Conservation (phyloP, 257 asterid species). For the Cordia subcordata region DNA sequence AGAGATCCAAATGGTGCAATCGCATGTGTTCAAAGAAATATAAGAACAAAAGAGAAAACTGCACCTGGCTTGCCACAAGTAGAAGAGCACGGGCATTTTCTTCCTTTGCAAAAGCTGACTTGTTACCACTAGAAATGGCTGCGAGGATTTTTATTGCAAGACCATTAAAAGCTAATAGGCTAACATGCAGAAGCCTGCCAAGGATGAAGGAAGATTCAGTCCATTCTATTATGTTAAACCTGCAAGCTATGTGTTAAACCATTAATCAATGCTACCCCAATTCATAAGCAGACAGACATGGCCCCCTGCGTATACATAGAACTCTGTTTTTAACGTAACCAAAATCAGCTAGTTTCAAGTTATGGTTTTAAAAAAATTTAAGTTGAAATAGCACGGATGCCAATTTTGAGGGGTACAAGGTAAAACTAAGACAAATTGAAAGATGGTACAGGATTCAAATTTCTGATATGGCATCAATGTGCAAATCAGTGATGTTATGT, state of each 20-base stretch:
- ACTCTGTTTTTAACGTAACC: no score
- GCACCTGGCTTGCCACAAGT: slow-evolving; percentile 91
- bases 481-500: no score
- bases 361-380: no score
- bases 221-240: slow-evolving; percentile 2
- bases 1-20: no score
- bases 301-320: background rate
- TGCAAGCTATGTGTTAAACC: background rate
- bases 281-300: background rate
- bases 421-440: no score
- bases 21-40: background rate
- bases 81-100: slow-evolving; percentile 72
- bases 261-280: no score
- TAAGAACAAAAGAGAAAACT: slow-evolving; percentile 1
- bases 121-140: slow-evolving; percentile 44
- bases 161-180: slow-evolving; percentile 61
- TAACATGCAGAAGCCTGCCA: slow-evolving; percentile 71
- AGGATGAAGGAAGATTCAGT: slow-evolving; percentile 13
- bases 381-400: no score
- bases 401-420: no score
- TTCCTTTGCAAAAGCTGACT: slow-evolving; percentile 62
- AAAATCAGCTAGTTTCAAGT: no score
- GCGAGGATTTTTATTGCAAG: slow-evolving; percentile 43
- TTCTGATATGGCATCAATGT: no score
- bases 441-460: no score